Conservation (phyloP, 768 basidiomycete species). For the Russula vinacea region DNA sequence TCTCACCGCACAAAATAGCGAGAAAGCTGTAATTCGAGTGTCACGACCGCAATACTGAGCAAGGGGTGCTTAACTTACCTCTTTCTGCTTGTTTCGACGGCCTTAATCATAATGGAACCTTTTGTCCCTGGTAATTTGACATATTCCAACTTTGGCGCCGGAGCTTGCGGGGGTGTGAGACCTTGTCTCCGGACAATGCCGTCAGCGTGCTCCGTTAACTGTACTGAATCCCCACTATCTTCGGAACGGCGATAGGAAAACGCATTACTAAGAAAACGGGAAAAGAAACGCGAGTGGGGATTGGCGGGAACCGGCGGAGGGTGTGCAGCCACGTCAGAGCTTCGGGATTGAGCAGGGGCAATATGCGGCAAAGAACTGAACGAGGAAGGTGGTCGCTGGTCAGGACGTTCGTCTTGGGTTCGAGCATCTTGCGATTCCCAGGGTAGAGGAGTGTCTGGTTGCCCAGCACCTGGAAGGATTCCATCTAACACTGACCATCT, state of each 20-base stretch:
- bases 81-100: conserved; percentile 86
- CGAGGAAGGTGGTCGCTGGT: conserved; percentile 7
- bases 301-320: conserved; percentile 36
- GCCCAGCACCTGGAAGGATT: conserved; percentile 38
- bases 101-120: conserved; percentile 76
- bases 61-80: conserved; percentile 46
- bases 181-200: conserved; percentile 37
- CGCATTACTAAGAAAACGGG: conserved; percentile 65
- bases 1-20: conserved; percentile 88
- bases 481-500: conserved; percentile 72
- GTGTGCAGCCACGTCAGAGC: not conserved
- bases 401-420: conserved; percentile 2
- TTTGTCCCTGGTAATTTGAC: conserved; percentile 92
- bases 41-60: conserved; percentile 1
- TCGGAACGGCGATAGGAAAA: conserved; percentile 59
- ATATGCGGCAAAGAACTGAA: conserved; percentile 1
- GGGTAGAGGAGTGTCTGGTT: conserved; percentile 17
- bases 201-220: conserved; percentile 42
- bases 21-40: conserved; percentile 58
- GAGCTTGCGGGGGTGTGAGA: conserved; percentile 47
- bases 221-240: conserved; percentile 44
- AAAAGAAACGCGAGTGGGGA: conserved; percentile 62
- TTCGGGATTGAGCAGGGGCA: conserved; percentile 3
- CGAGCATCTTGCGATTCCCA: conserved; percentile 13
- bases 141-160: conserved; percentile 85